Evolutionary conservation across 495 filamentous ascomycete genomes (phyloP).

Genomic region (Podospora pseudopauciseta): DNA sequence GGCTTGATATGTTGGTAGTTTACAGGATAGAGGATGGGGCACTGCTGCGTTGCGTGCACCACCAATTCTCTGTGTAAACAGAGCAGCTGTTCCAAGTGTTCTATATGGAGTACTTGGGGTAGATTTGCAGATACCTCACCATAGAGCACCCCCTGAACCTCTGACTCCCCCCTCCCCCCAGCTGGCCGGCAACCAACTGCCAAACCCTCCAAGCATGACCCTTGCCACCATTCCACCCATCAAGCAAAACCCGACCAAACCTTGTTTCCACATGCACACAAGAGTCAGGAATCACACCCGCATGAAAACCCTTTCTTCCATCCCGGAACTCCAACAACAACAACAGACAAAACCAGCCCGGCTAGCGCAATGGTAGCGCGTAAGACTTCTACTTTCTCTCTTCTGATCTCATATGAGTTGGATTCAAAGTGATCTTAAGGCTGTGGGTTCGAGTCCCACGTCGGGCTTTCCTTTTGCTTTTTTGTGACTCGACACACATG

Average conservation of each 20-base stretch:
- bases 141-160: background rate
- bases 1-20: background rate
- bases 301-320: background rate
- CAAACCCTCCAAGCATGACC: no score
- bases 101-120: no score
- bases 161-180: no score
- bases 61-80: background rate
- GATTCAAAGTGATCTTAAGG: slow-evolving; percentile 18
- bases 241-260: no score
- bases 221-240: background rate
- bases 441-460: slow-evolving; percentile 30
- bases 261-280: background rate
- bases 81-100: background rate
- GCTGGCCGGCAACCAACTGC: background rate
- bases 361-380: slow-evolving; percentile 30
- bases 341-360: slow-evolving; percentile 9
- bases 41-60: background rate
- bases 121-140: no score
- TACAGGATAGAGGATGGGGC: background rate
- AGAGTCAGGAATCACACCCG: background rate
- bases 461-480: slow-evolving; percentile 20
- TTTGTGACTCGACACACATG: no score
- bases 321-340: background rate
- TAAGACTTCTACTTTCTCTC: slow-evolving; percentile 24
- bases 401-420: background rate